Evolutionary conservation across 192 early-diverging fungal genomes (phyloP).

Genomic region (Podila minutissima): DNA sequence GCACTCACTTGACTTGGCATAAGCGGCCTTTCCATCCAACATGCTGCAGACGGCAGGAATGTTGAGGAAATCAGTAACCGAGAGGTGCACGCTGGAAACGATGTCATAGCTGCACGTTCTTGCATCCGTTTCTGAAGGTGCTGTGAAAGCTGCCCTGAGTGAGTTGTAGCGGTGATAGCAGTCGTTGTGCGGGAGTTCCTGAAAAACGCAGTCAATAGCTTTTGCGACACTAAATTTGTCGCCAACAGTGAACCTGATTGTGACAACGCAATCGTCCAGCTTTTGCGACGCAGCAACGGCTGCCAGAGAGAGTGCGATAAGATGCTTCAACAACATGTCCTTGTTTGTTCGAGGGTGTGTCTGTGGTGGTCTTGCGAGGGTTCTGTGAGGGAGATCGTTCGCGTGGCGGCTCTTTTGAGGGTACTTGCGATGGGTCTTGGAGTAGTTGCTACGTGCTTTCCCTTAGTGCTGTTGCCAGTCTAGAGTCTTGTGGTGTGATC

Average conservation of each 20-base stretch:
- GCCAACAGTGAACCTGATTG: neutral
- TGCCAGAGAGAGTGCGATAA: neutral
- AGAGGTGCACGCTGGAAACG: neutral
- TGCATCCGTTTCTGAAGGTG: neutral
- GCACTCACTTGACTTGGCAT: neutral
- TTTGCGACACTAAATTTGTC: neutral
- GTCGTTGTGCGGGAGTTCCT: neutral
- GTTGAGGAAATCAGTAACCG: constrained; percentile 5
- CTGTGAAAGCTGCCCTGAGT: constrained; percentile 4
- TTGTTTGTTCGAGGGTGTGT: neutral
- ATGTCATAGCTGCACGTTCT: neutral
- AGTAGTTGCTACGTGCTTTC: too few relatives aligned
- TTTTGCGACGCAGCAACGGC: neutral
- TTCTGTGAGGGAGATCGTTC: too few relatives aligned
- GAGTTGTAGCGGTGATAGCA: neutral
- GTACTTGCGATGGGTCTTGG: too few relatives aligned
- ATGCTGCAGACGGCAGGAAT: constrained; percentile 6
- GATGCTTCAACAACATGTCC: constrained; percentile 1
- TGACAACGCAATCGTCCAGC: neutral
- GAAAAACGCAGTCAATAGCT: neutral
- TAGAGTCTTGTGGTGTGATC: too few relatives aligned
- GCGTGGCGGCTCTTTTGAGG: too few relatives aligned
- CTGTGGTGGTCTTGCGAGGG: too few relatives aligned
- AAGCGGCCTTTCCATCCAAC: constrained; percentile 1
- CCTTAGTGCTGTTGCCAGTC: too few relatives aligned